A percentile compares a stretch with the other conserved stretches of the same genome.
Conservation (phyloP, 1,284 basidiomycete genomes). For the Melampsora americana region DNA sequence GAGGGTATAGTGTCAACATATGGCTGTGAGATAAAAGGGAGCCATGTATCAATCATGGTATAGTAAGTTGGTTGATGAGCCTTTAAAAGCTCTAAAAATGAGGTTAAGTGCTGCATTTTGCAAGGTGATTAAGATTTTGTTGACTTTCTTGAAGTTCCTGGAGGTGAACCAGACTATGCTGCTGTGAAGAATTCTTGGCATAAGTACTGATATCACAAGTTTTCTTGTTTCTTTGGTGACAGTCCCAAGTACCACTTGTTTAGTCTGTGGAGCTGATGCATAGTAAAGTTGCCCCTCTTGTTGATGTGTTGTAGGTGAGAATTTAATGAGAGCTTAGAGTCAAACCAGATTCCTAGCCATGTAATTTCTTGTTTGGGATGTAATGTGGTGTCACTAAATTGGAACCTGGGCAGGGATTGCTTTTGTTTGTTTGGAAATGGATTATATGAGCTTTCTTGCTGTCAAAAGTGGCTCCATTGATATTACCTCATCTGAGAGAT, state of each 20-base stretch:
- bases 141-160: too few relatives aligned
- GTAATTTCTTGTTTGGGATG: neutral
- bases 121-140: neutral
- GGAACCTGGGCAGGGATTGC: neutral
- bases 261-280: neutral
- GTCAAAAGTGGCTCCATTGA: slow-evolving; percentile 22
- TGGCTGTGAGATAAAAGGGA: neutral
- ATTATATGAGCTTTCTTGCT: slow-evolving; percentile 10
- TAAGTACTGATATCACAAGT: slow-evolving; percentile 1
- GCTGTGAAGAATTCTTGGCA: slow-evolving; percentile 7
- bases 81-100: too few relatives aligned
- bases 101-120: too few relatives aligned
- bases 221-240: neutral
- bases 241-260: neutral
- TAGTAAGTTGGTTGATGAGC: too few relatives aligned
- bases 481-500: neutral
- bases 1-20: neutral
- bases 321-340: neutral
- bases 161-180: slow-evolving; percentile 20
- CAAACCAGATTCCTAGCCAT: too few relatives aligned
- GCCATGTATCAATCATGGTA: neutral
- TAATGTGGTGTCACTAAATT: neutral
- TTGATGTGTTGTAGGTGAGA: neutral
- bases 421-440: neutral
- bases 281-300: neutral